phyloP scores from a whole-genome alignment of 2,329 filamentous ascomycete genomes.

The Penicillium sp. region DNA sequence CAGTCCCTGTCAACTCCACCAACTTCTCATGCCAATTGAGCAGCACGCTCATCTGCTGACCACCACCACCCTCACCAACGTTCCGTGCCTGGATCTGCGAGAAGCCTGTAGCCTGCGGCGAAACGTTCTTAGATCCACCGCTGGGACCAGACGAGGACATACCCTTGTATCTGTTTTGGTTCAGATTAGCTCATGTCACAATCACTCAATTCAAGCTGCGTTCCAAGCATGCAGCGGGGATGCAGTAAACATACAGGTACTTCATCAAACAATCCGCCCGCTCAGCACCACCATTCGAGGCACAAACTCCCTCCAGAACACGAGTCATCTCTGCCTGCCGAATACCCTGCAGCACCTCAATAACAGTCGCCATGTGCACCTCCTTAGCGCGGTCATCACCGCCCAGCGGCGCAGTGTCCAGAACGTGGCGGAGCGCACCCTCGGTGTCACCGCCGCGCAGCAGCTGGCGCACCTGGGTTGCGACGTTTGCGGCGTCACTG shows the following conservation, averaged over 20 bases:
- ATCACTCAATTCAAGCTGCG: background rate
- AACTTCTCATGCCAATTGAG: conserved; percentile 99
- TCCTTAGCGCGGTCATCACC: conserved; percentile 64
- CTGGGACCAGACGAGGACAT: conserved; percentile 59
- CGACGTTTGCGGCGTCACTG: conserved; percentile 73
- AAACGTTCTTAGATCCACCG: conserved; percentile 50
- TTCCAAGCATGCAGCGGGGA: background rate
- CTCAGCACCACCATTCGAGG: conserved; percentile 76
- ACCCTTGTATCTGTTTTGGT: conserved; percentile 74
- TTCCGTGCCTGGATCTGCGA: conserved; percentile 69
- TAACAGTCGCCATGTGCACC: conserved; percentile 79
- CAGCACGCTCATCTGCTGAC: conserved; percentile 91
- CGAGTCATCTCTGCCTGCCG: conserved; percentile 94
- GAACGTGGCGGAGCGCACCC: conserved; percentile 77
- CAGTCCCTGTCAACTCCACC: conserved; percentile 87
- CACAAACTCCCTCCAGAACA: conserved; percentile 78
- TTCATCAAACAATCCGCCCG: conserved; percentile 94
- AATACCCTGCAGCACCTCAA: conserved; percentile 93
- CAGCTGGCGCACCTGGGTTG: conserved; percentile 81
- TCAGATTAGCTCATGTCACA: conserved; percentile 5
- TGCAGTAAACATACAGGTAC: conserved; percentile 72
- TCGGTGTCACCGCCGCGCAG: conserved; percentile 83
- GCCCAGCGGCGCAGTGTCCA: conserved; percentile 78
- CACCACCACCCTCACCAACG: conserved; percentile 66
- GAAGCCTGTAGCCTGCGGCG: conserved; percentile 84